Base-by-base conservation (phyloP, 768 basidiomycete genomes). In the Mycena latifolia region DNA sequence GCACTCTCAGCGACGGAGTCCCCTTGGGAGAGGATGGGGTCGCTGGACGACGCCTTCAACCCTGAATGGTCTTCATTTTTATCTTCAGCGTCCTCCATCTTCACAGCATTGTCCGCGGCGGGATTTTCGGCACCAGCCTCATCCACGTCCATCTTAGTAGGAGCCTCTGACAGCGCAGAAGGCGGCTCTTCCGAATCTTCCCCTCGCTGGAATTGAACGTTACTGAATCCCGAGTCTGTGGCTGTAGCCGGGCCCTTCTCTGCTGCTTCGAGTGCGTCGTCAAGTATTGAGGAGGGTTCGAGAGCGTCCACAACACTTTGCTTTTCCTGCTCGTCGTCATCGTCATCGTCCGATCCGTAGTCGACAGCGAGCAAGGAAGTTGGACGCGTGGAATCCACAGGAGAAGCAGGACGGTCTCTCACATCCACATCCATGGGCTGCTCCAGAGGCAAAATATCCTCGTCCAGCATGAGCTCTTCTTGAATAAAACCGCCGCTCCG, bases 261-360 rank as follows among this genome's bases (percentile, higher is more conserved):
- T 2, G 73, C 76, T 12, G 79, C 78, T 10, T 84, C 85, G 18
- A 90, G 78, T 24, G 87, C 89, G 20, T 90, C 90, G 64, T 88
- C 84, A n/a, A 92, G 77, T 2, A 81, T 74, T 8, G 77, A 72
- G 10, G 82, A 75, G 11, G 90, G 83, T 63, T 90, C 88, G 22
- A 92, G 81, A 6, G 80, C 81, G 74, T 93, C 88, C n/a, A 86
- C 75, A 17, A 89, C 80, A 54, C 84, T 84, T 63, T 80, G 82
- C 51, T 81, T 80, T 48, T 88, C 88, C 65, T 80, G 79, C 58
- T 87, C 85, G 59, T 77, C 88, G 45, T 85, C 89, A 10, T 91
- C 90, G 37, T 87, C 86, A 25, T 91, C 90, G 24, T 89, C 88
- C 11, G 91, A 91, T 43, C 82, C 86, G 61, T 89, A 88, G 66